Evolutionary conservation across 2,329 filamentous ascomycete genomes (phyloP).

Genomic region (Phaeosphaeriaceae sp.): DNA sequence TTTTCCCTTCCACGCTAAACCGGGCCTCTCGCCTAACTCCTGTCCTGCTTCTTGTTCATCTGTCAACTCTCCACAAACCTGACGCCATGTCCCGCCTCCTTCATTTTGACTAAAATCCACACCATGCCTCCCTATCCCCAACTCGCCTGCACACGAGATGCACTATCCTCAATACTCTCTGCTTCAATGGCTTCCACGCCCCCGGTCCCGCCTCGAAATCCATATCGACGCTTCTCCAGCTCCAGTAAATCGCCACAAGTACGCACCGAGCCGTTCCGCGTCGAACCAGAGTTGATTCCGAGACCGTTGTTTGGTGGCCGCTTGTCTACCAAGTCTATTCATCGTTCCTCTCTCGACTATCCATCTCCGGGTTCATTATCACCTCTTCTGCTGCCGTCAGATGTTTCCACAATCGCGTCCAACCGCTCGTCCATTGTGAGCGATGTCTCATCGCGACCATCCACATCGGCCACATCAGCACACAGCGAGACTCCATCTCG

Average conservation of each 20-base stretch:
- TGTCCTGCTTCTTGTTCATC: no score
- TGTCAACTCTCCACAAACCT: no score
- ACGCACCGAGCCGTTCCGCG: constrained; percentile 8
- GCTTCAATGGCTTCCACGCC: constrained; percentile 21
- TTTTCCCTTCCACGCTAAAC: no score
- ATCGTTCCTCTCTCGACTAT: constrained; percentile 29
- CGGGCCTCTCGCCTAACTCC: no score
- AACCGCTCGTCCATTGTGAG: constrained; percentile 20
- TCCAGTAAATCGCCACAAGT: constrained; percentile 21
- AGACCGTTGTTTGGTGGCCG: constrained; percentile 36
- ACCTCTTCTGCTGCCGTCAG: constrained; percentile 17
- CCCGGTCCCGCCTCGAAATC: constrained; percentile 21
- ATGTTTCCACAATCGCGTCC: constrained; percentile 20
- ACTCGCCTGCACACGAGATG: constrained; percentile 18
- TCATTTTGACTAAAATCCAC: no score
- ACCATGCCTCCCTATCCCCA: constrained; percentile 25
- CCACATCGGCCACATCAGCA: constrained; percentile 23
- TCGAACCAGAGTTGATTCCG: constrained; percentile 28
- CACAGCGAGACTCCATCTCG: constrained; percentile 19
- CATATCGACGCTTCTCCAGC: constrained; percentile 18
- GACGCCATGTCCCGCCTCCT: no score
- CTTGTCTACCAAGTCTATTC: constrained; percentile 22
- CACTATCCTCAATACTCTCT: constrained; percentile 17
- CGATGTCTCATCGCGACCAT: constrained; percentile 16
- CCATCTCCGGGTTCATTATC: constrained; percentile 13